Evolutionary conservation across 805 yeast genomes (phyloP), one percentile per base, ranked within the genome.

Genomic region (Jamesozyma piceae): DNA sequence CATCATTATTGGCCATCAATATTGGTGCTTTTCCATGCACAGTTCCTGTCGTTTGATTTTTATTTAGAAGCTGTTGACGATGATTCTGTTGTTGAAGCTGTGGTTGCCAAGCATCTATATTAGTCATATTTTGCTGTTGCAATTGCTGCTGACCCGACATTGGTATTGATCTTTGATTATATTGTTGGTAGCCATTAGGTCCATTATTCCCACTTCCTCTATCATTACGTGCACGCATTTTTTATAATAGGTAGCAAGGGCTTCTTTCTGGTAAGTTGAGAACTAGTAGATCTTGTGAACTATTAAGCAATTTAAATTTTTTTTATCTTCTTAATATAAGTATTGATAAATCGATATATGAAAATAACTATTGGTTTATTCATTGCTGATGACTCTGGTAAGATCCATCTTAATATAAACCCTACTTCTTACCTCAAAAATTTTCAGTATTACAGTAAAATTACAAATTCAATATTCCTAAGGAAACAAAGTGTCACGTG

Each of bases 1-100:
- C 73, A 42, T 69, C 72, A 40, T 67, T 72, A 27, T 72, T 69
- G 0, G 81, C 80, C 72, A 75, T 74, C 39, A 74, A 50, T 48
- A 70, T 67, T 45, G 81, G 77, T 37, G 56, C 59, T 35, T 59
- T 58, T 2, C 59, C 59, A 37, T 57, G 63, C 1, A 52, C 49
- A 11, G 47, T 46, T 3, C 38, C 31, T 5, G 38, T 35, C 2
- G 48, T 36, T 8, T 39, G n/a, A 14, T 22, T 35, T 29, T 47
- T 51, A 38, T 35, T 42, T 18, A 42, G 39, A 14, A 37, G 24
- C 20, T 43, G 42, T 30, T 45, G 47, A 14, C 47, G 48, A 22
- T 39, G 38, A 2, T 30, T 19, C 26, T 41, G 43, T 6, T 29
- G 21, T 24, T 47, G 50, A 5, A 11, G 4, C 19, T 49, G 51